Conservation (phyloP, 306 rosid genomes). For the Canavalia ensiformis region DNA sequence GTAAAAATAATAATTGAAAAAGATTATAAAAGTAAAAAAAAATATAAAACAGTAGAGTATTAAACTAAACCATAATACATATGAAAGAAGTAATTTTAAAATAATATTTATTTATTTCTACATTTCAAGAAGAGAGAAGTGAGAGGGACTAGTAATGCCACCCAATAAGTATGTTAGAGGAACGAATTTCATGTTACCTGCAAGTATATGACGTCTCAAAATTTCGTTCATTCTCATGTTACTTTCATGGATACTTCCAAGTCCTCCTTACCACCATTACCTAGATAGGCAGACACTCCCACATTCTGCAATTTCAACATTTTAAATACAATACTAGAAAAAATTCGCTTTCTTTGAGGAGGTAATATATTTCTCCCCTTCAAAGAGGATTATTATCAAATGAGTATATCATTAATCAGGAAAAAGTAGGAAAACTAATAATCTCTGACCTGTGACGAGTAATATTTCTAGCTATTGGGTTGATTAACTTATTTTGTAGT, state of each 20-base stretch:
- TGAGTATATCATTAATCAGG: neutral
- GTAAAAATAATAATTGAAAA: too few relatives aligned
- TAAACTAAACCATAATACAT: too few relatives aligned
- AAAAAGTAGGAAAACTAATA: neutral
- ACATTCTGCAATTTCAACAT: constrained; percentile 1
- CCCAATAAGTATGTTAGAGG: neutral
- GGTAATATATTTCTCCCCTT: neutral
- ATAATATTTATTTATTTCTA: too few relatives aligned
- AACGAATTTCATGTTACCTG: neutral
- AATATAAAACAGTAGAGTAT: too few relatives aligned
- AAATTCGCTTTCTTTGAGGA: neutral
- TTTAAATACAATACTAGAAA: neutral
- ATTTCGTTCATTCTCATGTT: constrained; percentile 36
- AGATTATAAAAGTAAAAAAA: too few relatives aligned
- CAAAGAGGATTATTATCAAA: neutral
- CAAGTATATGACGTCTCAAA: constrained; percentile 11
- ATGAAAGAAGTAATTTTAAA: too few relatives aligned
- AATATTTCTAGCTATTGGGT: too few relatives aligned
- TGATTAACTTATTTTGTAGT: neutral
- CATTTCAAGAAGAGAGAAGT: neutral
- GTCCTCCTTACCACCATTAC: neutral
- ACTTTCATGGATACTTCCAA: neutral
- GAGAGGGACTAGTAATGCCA: neutral
- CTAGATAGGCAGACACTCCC: neutral
- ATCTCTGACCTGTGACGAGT: neutral